Base-by-base conservation (phyloP, 768 basidiomycete species). In the Cystobasidium tubakii region DNA sequence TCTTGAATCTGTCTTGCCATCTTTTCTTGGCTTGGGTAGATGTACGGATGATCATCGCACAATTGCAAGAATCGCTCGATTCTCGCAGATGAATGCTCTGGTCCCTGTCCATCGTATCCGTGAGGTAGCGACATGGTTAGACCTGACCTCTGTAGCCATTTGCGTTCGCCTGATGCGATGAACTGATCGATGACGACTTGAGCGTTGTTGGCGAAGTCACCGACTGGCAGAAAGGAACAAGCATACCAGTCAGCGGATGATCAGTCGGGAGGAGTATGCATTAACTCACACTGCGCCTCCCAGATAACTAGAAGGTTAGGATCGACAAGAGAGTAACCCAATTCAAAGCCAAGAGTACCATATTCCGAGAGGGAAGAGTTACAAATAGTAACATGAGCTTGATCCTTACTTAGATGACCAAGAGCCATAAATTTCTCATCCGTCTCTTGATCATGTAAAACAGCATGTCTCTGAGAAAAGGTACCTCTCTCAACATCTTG, bases 401-500 rank as follows among this genome's bases (percentile, higher is more conserved):
- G 95, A 77, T 86, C 88, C 17, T 87, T 86, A 63, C 89, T 89
- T 63, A 99, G 86, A 82, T 95, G 87, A 80, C 92, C 92, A 76
- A 99, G 83, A 2, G 95, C 90, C 36, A 92, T 82, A 81, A 92
- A 95, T 81, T 92, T 91, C 80, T 87, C 84, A 82, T 98, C 95
- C 78, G 88, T 96, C 78, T 84, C 85, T 83, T 99, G 95, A 82
- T 99, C 95, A 82, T 98, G 93, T 71, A 99, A 86, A 76, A 99
- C 89, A 62, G 94, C 94, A 79, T 99, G 95, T 55, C 95, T 89
- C 80, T 99, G 95, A 17, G 94, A 97, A 86, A 99, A 99, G 1
- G 95, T 99, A 36, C 95, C 95, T 80, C 95, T 90, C 83, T 99
- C 95, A 67, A 98, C 95, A 81, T 99, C 95, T 83, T 99, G 96